Evolutionary conservation across 192 early-diverging fungal species (phyloP).

Genomic region (Coemansia sp.): DNA sequence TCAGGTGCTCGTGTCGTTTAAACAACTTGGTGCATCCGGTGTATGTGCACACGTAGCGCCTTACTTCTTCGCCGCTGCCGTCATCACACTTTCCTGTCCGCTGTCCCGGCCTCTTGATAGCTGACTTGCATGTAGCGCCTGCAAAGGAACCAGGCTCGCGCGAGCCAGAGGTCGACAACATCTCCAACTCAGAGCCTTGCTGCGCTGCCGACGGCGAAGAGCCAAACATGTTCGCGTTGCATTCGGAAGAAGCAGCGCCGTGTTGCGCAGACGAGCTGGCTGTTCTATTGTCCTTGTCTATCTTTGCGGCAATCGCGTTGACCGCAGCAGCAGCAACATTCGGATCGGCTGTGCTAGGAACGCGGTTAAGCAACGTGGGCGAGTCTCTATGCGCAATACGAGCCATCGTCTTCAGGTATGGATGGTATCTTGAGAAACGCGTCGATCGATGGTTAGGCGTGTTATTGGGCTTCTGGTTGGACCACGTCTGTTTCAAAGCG

Average conservation of each 20-base stretch:
- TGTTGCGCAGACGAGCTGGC: background rate
- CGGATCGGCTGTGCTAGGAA: conserved; percentile 49
- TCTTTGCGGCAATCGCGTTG: conserved; percentile 35
- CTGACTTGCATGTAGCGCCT: background rate
- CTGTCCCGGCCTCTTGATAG: background rate
- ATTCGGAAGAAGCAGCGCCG: background rate
- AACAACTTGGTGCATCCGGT: conserved; percentile 67
- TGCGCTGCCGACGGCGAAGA: background rate
- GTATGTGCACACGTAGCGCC: conserved; percentile 47
- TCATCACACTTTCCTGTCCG: conserved; percentile 4
- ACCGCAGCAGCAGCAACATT: conserved; percentile 50
- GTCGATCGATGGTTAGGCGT: conserved; percentile 40
- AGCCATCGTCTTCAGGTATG: conserved; percentile 53
- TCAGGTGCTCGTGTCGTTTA: conserved; percentile 76
- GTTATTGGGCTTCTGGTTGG: conserved; percentile 26
- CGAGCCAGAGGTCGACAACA: background rate
- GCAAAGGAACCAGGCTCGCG: background rate
- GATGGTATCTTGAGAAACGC: conserved; percentile 53
- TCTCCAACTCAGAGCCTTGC: background rate
- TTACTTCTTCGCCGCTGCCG: conserved; percentile 15
- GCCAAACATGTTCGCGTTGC: background rate
- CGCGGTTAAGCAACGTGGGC: conserved; percentile 40
- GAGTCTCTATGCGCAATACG: conserved; percentile 49
- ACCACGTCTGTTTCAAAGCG: conserved; percentile 28
- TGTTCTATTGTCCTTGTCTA: background rate